Conservation (phyloP, 2,329 filamentous ascomycete genomes). For the Rachicladosporium sp. region DNA sequence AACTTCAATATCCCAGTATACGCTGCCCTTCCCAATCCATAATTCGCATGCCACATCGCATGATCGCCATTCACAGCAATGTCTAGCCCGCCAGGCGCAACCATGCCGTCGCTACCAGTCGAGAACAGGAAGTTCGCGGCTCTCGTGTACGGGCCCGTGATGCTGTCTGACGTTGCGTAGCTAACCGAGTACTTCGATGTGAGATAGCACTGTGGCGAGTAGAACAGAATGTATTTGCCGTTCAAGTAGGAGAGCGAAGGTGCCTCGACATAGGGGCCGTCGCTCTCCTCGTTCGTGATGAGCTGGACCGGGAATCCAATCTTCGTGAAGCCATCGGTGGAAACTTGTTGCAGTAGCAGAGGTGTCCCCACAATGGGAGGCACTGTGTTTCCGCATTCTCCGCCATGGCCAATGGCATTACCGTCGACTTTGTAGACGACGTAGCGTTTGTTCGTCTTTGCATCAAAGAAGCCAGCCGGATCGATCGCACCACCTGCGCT, state of each 20-base stretch:
- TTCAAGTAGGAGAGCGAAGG: slow-evolving; percentile 15
- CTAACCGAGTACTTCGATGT: slow-evolving; percentile 17
- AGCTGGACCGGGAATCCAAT: slow-evolving; percentile 13
- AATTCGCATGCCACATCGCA: slow-evolving; percentile 19
- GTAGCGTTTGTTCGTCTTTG: slow-evolving; percentile 11
- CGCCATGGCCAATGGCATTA: slow-evolving; percentile 17
- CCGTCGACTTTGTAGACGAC: slow-evolving; percentile 21
- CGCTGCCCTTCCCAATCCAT: slow-evolving; percentile 10
- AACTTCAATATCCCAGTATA: slow-evolving; percentile 9
- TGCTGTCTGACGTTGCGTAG: slow-evolving; percentile 16
- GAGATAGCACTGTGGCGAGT: slow-evolving; percentile 19
- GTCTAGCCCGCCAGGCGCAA: slow-evolving; percentile 19
- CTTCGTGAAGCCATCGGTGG: slow-evolving; percentile 14
- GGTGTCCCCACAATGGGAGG: slow-evolving; percentile 14
- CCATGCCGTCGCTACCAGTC: slow-evolving; percentile 15
- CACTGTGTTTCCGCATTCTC: slow-evolving; percentile 16
- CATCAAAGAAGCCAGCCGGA: slow-evolving; percentile 15
- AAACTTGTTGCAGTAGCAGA: slow-evolving; percentile 19
- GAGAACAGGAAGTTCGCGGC: slow-evolving; percentile 14
- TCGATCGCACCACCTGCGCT: slow-evolving; percentile 19
- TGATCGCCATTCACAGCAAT: slow-evolving; percentile 20
- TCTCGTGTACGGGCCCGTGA: slow-evolving; percentile 17
- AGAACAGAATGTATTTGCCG: slow-evolving; percentile 21
- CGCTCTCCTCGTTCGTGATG: slow-evolving; percentile 15
- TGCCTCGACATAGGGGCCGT: slow-evolving; percentile 23